A percentile compares a stretch with the other conserved stretches of the same genome.
phyloP scores from a whole-genome alignment of 805 yeast genomes.

The Metschnikowia shivogae region DNA sequence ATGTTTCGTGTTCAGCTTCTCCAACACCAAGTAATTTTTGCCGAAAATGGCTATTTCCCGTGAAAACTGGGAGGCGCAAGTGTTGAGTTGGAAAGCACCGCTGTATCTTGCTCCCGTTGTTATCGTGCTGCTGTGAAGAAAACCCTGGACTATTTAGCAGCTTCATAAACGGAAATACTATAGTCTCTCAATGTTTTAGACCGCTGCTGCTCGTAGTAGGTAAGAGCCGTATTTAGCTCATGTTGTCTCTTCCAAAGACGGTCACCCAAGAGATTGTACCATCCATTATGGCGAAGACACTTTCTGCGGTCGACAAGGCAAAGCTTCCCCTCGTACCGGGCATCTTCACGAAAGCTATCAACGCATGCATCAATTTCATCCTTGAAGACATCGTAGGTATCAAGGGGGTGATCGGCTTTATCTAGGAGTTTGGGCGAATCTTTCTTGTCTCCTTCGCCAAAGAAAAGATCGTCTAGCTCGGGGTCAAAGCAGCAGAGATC shows the following conservation, averaged over 20 bases:
- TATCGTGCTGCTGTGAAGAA: too few relatives aligned
- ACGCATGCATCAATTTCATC: slow-evolving; percentile 18
- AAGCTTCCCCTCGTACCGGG: slow-evolving; percentile 12
- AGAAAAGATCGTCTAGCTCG: slow-evolving; percentile 14
- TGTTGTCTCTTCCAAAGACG: slow-evolving; percentile 26
- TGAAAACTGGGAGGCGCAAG: too few relatives aligned
- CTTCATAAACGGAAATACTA: slow-evolving; percentile 30
- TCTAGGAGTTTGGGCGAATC: neutral
- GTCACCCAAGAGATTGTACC: slow-evolving; percentile 40
- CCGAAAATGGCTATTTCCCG: too few relatives aligned
- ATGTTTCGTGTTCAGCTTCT: slow-evolving; percentile 9
- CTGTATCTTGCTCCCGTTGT: too few relatives aligned
- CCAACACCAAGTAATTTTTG: neutral
- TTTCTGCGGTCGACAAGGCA: slow-evolving; percentile 54
- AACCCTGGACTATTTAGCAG: neutral
- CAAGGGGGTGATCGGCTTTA: neutral
- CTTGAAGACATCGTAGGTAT: slow-evolving; percentile 11
- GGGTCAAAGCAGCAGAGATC: slow-evolving; percentile 55
- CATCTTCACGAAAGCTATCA: slow-evolving; percentile 11
- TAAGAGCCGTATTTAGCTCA: slow-evolving; percentile 33
- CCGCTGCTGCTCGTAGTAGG: slow-evolving; percentile 24
- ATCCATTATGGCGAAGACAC: slow-evolving; percentile 52
- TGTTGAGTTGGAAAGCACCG: too few relatives aligned
- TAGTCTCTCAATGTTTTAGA: slow-evolving; percentile 31
- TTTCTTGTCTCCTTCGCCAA: neutral